A percentile compares a stretch with the other conserved stretches of the same genome.
Evolutionary conservation across 768 basidiomycete genomes (phyloP).

Genomic region (Imleria badia): DNA sequence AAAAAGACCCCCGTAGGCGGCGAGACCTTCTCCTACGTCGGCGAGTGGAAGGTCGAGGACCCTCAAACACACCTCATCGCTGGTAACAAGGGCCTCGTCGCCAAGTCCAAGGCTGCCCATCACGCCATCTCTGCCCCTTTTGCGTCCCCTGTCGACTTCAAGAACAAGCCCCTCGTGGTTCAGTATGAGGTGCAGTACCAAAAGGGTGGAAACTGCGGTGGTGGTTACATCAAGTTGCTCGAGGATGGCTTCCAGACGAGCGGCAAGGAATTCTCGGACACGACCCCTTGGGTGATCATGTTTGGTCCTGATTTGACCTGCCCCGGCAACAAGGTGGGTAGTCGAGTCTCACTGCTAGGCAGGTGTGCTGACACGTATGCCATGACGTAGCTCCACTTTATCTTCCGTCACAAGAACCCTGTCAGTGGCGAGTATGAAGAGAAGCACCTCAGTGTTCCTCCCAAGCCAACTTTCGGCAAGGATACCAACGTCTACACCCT

Average conservation of each 20-base stretch:
- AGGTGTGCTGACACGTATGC: slow-evolving; percentile 1
- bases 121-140: slow-evolving; percentile 98
- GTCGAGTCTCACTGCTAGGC: too few species aligned
- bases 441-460: slow-evolving; percentile 87
- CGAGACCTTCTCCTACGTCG: slow-evolving; percentile 97
- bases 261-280: slow-evolving; percentile 91
- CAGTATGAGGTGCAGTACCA: slow-evolving; percentile 99
- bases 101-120: slow-evolving; percentile 95
- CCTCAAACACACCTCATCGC: slow-evolving; percentile 71
- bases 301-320: slow-evolving; percentile 96
- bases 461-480: slow-evolving; percentile 86
- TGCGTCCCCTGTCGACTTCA: slow-evolving; percentile 71
- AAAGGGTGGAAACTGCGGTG: slow-evolving; percentile 98
- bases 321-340: slow-evolving; percentile 80
- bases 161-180: slow-evolving; percentile 83
- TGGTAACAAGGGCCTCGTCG: slow-evolving; percentile 90
- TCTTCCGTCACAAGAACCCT: slow-evolving; percentile 97
- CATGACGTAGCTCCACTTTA: slow-evolving; percentile 82
- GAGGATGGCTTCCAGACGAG: slow-evolving; percentile 92
- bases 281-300: slow-evolving; percentile 95
- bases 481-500: slow-evolving; percentile 93
- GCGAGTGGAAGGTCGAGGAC: slow-evolving; percentile 95
- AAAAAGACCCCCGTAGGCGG: slow-evolving; percentile 96
- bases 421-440: slow-evolving; percentile 92
- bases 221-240: slow-evolving; percentile 97